phyloP scores from a whole-genome alignment of 441 rosid genomes.

The Jatropha podagrica region DNA sequence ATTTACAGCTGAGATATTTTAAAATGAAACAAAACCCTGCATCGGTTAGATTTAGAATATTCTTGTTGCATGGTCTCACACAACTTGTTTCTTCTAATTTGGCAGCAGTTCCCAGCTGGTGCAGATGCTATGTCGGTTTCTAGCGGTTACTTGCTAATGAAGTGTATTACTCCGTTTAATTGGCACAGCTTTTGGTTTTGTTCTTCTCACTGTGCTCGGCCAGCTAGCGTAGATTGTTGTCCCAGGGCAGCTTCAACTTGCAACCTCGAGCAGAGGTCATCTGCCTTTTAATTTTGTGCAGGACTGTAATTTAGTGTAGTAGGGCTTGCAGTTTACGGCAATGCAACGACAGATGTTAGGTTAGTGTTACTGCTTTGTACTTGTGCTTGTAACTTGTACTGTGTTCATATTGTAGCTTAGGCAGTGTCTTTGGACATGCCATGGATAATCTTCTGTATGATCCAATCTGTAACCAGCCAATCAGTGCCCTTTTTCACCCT shows the following conservation, averaged over 20 bases:
- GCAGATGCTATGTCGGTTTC: background rate
- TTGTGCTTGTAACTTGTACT: conserved; percentile 2
- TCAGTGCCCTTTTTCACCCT: background rate
- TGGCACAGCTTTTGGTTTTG: background rate
- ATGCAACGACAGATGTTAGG: background rate
- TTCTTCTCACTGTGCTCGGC: background rate
- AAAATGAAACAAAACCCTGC: background rate
- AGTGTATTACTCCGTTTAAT: background rate
- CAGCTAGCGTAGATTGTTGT: background rate
- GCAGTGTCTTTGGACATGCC: conserved; percentile 4
- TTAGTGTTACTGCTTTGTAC: background rate
- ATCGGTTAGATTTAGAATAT: background rate
- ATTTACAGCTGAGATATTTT: background rate
- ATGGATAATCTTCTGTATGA: background rate
- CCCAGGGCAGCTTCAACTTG: background rate
- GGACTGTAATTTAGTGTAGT: background rate
- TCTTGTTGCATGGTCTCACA: background rate
- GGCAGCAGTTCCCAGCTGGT: background rate
- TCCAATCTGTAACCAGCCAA: background rate
- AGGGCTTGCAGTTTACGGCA: background rate
- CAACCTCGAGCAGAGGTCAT: background rate
- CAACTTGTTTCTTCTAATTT: background rate
- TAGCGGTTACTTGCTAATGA: background rate
- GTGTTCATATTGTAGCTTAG: background rate
- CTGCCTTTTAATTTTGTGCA: conserved; percentile 12